These are phyloP conservation scores for Ambrosia hybrid DNA, from an alignment of 140 eudicot genomes.

Conservation along the genomic window DNA sequence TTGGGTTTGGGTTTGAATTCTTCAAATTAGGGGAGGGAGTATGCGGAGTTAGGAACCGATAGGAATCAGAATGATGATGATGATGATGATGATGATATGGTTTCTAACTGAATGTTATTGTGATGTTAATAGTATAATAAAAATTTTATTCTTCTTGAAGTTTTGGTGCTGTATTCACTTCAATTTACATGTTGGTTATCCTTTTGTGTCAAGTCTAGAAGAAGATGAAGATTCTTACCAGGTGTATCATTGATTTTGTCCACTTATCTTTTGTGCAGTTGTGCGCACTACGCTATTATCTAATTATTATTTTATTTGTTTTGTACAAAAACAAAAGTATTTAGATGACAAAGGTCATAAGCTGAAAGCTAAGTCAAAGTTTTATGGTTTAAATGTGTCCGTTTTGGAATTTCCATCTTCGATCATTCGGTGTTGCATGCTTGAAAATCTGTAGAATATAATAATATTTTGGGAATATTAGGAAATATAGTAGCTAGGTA, in stretches of 20 bases:
- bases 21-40: no score
- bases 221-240: constrained; percentile 9
- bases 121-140: no score
- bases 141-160: no score
- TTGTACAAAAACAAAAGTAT: neutral
- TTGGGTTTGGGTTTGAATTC: no score
- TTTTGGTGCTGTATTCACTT: no score
- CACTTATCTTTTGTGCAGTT: neutral
- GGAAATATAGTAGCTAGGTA: neutral
- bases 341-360: neutral
- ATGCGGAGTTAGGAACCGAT: no score
- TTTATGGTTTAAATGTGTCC: neutral
- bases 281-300: neutral
- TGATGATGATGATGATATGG: no score
- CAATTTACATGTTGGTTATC: no score
- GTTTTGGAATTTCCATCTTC: neutral
- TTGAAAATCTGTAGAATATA: neutral
- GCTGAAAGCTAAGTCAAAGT: neutral
- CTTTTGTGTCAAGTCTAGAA: constrained; percentile 8
- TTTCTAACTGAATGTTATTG: no score
- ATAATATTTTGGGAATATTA: neutral
- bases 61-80: no score
- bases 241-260: neutral
- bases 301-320: neutral
- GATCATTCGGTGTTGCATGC: neutral